Evolutionary conservation across 108 stramenopile genomes (phyloP).

Genomic region (Aureococcus anophagefferens): DNA sequence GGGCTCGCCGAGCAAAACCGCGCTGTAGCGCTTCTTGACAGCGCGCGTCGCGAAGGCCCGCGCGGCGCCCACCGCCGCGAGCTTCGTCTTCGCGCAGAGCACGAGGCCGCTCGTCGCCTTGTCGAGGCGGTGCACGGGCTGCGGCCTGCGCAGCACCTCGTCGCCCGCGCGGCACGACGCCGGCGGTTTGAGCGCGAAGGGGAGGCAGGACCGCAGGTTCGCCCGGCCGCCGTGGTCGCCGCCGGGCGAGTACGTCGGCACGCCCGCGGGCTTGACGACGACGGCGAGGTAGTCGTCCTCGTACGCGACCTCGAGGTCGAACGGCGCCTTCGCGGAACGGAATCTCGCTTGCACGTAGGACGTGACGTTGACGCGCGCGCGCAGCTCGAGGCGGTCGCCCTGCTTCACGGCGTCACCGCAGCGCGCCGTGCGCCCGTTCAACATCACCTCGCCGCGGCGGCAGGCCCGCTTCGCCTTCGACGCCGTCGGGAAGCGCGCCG

Average conservation of each 20-base stretch:
- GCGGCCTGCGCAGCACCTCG: neutral
- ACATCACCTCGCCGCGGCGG: neutral
- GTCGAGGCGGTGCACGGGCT: no score
- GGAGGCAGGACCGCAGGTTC: slow-evolving; percentile 19
- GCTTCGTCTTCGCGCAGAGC: no score
- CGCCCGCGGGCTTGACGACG: slow-evolving; percentile 48
- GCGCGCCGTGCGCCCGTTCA: neutral
- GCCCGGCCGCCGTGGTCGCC: neutral
- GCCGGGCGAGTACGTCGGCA: slow-evolving; percentile 1
- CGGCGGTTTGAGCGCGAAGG: slow-evolving; percentile 26
- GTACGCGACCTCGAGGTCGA: slow-evolving; percentile 63
- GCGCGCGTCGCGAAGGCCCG: neutral
- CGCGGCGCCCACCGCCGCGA: no score
- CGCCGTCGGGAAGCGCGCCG: neutral
- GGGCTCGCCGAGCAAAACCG: neutral
- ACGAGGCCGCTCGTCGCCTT: no score
- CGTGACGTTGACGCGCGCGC: no score
- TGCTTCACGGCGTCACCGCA: neutral
- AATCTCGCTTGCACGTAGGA: no score
- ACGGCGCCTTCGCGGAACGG: slow-evolving; percentile 21
- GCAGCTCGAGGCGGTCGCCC: no score
- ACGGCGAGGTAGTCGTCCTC: slow-evolving; percentile 69
- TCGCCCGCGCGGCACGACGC: neutral
- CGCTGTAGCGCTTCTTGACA: neutral
- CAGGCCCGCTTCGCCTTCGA: neutral